phyloP scores from a whole-genome alignment of 306 rosid genomes.

The Amphicarpaea edgeworthii region DNA sequence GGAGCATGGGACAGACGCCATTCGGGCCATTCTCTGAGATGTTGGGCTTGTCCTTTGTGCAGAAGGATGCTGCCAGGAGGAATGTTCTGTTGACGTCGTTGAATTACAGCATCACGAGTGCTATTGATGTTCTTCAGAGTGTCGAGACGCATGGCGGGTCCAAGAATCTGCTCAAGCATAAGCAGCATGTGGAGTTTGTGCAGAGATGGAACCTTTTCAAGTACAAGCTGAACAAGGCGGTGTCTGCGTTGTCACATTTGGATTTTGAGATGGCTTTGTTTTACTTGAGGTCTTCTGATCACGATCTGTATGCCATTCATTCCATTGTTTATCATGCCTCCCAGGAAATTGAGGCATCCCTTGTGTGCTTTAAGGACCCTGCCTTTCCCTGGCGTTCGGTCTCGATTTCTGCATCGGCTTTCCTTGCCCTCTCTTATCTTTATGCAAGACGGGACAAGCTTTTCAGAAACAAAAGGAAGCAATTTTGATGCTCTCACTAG shows the following conservation, averaged over 20 bases:
- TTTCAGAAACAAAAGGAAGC: conserved; percentile 92
- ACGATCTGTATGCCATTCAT: conserved; percentile 88
- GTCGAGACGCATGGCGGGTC: conserved; percentile 86
- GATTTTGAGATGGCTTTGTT: conserved; percentile 89
- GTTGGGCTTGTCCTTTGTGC: conserved; percentile 78
- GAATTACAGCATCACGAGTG: conserved; percentile 73
- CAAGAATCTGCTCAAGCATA: conserved; percentile 76
- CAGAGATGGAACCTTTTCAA: conserved; percentile 89
- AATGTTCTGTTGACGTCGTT: conserved; percentile 79
- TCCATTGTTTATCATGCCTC: conserved; percentile 79
- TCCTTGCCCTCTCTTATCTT: conserved; percentile 71
- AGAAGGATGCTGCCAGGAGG: conserved; percentile 94
- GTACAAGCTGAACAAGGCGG: conserved; percentile 90
- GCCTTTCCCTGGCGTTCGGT: conserved; percentile 82
- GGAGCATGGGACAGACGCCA: conserved; percentile 98
- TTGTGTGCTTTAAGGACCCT: conserved; percentile 90
- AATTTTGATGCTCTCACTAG: conserved; percentile 70
- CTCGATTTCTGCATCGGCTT: conserved; percentile 54
- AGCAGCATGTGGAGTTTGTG: conserved; percentile 70
- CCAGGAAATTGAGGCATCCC: conserved; percentile 89
- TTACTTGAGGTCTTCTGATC: conserved; percentile 85
- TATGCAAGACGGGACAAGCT: conserved; percentile 67
- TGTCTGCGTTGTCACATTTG: conserved; percentile 83
- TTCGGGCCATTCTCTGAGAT: conserved; percentile 92
- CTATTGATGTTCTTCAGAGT: conserved; percentile 73